phyloP scores from a whole-genome alignment of 2,329 filamentous ascomycete species.

The Aureobasidium sp. region DNA sequence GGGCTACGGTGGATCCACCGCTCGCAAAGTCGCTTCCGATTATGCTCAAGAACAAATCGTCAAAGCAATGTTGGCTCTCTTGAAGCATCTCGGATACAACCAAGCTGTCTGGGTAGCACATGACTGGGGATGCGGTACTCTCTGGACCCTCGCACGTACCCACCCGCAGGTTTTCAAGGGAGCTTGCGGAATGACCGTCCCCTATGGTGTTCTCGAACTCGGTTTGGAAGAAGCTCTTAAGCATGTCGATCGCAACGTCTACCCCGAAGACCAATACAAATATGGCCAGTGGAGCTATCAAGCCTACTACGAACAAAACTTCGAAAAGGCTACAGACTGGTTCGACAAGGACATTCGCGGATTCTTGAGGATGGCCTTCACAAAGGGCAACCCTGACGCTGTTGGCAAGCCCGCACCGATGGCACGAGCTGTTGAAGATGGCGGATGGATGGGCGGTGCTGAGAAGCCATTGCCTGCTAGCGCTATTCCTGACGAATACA shows the following conservation, averaged over 20 bases:
- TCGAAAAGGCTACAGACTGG: conserved; percentile 20
- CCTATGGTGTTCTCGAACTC: conserved; percentile 37
- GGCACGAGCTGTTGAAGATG: conserved; percentile 20
- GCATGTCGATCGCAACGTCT: conserved; percentile 38
- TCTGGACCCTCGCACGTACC: conserved; percentile 27
- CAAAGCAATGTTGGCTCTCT: conserved; percentile 31
- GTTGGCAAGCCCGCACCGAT: conserved; percentile 25
- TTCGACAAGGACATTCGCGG: conserved; percentile 21
- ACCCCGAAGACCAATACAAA: conserved; percentile 38
- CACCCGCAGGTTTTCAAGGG: conserved; percentile 30
- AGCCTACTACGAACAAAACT: conserved; percentile 27
- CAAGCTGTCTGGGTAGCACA: conserved; percentile 45
- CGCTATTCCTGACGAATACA: conserved; percentile 27
- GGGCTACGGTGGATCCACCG: conserved; percentile 31
- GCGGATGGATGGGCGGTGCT: conserved; percentile 30
- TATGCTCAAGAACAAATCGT: conserved; percentile 28
- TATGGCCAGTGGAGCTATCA: conserved; percentile 33
- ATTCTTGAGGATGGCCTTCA: conserved; percentile 24
- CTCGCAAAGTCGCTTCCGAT: conserved; percentile 24
- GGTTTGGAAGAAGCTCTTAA: conserved; percentile 34
- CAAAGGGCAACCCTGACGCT: conserved; percentile 21
- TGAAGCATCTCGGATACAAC: conserved; percentile 32
- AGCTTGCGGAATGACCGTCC: conserved; percentile 30
- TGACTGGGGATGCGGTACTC: conserved; percentile 37
- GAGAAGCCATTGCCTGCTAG: conserved; percentile 23